Conservation (phyloP, 2,329 filamentous ascomycete genomes). For the Fusarium guadeloupense region DNA sequence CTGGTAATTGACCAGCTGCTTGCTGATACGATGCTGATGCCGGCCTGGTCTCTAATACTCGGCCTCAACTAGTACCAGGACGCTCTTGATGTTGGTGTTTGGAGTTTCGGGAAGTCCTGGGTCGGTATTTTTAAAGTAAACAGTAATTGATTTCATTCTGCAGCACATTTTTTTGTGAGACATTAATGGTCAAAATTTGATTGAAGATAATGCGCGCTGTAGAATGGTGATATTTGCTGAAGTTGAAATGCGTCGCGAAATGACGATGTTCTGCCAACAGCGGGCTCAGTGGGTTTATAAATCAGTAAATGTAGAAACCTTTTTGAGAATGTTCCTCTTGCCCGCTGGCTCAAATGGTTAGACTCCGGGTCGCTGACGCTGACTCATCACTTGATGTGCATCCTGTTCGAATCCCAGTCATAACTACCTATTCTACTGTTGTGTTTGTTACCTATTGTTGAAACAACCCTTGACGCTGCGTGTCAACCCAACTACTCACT, state of each 20-base stretch:
- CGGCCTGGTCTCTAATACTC: not conserved
- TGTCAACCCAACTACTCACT: not conserved
- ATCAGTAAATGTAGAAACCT: rapidly evolving
- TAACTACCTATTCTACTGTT: conserved; percentile 17
- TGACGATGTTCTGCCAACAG: no score
- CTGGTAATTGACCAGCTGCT: not conserved
- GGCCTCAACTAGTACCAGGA: conserved; percentile 6
- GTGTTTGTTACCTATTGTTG: not conserved
- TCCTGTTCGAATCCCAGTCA: conserved; percentile 23
- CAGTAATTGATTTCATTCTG: conserved; percentile 13
- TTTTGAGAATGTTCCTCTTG: not conserved
- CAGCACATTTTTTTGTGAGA: not conserved
- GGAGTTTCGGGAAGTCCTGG: conserved; percentile 27
- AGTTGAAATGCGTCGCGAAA: no score
- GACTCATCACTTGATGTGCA: not conserved
- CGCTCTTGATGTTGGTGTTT: conserved; percentile 1
- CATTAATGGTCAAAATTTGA: not conserved
- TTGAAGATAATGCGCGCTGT: no score
- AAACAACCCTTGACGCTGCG: not conserved
- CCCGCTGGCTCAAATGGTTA: conserved; percentile 1
- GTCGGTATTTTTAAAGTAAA: conserved; percentile 16
- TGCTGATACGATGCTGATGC: not conserved
- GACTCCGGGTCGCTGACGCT: not conserved
- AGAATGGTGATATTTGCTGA: no score
- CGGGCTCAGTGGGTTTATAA: not conserved